Evolutionary conservation across 2,329 filamentous ascomycete species (phyloP), one percentile per base, ranked within the genome.

Genomic region (Colletotrichum chlorophyti): DNA sequence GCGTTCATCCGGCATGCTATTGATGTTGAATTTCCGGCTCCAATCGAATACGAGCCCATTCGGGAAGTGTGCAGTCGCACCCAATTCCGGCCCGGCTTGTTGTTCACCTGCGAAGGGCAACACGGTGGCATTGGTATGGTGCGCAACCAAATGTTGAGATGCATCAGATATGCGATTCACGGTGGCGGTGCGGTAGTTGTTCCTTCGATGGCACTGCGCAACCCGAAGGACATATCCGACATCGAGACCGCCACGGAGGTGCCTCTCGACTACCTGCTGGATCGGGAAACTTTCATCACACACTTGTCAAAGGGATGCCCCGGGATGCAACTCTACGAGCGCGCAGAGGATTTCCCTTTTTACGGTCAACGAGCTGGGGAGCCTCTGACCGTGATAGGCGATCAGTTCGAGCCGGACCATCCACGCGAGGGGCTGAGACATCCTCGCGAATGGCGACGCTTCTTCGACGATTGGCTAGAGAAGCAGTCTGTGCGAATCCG

Each of bases 31-130:
- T 76, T 72, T 15, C 70, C 69, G 0, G 41, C 66, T 0, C 67
- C 72, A 1, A 68, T 76, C 38, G 69, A 75, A 55, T 73, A 72
- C 31, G 49, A 58, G 23, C 70, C 73, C 1, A 69, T 77, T 9
- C 66, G 61, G 11, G 64, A 70, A 3, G 64, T 72, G 5, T 77
- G 74, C 48, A 63, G 64, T 1, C 65, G 66, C 12, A 66, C 61
- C n/a, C 38, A 63, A 1, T 76, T 74, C 59, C 71, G 72, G 12
- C 60, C 65, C 0, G 72, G 70, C 21, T 55, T 77, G 10, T 57
- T 76, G 2, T 77, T 76, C 49, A 74, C 65, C 26, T 76, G 75
- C 63, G 72, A 76, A 43, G 73, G 70, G 6, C 72, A 74, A 50
- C 69, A 71, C 27, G 75, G 74, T 31, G 74, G 73, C 23, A 67